Percentiles rank a stretch among this genome's conserved stretches.
Evolutionary conservation across 257 asterid genomes (phyloP).

Genomic region (Scutellaria baicalensis): DNA sequence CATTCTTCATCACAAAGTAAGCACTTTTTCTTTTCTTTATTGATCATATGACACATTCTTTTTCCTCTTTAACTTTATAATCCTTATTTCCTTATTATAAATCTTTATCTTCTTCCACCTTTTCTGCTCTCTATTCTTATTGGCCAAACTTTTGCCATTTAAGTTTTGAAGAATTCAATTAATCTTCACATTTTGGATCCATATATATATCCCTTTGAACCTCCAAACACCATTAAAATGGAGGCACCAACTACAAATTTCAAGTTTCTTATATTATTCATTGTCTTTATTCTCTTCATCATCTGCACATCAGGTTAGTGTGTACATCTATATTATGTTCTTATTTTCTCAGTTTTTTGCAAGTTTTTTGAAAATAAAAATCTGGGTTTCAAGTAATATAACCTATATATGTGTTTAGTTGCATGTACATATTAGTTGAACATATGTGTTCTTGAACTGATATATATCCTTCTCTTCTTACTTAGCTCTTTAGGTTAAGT

Average conservation of each 20-base stretch:
- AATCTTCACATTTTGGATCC: neutral
- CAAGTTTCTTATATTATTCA: conserved; percentile 22
- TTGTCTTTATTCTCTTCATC: conserved; percentile 23
- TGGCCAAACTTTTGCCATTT: conserved; percentile 14
- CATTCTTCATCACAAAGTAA: conserved; percentile 74
- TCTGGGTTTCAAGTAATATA: neutral
- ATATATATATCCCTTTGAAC: conserved; percentile 1
- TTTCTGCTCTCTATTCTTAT: conserved; percentile 13
- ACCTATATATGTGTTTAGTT: neutral
- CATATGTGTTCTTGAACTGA: neutral
- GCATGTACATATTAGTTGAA: neutral
- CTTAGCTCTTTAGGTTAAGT: neutral
- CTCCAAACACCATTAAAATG: conserved; percentile 27
- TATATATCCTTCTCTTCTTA: too few species aligned
- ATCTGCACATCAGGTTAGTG: conserved; percentile 43
- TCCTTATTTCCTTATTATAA: conserved; percentile 11
- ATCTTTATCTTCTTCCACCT: conserved; percentile 15
- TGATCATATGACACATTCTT: conserved; percentile 33
- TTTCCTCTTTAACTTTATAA: conserved; percentile 37
- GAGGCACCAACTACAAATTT: conserved; percentile 27
- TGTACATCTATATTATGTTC: too few species aligned
- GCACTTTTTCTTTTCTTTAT: conserved; percentile 28
- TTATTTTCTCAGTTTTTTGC: neutral
- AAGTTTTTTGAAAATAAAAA: neutral
- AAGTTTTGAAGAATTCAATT: neutral